Percentiles rank a stretch among this genome's conserved stretches.
Conservation (phyloP, 129 eudicot species). For the Pulicaria dysenterica region DNA sequence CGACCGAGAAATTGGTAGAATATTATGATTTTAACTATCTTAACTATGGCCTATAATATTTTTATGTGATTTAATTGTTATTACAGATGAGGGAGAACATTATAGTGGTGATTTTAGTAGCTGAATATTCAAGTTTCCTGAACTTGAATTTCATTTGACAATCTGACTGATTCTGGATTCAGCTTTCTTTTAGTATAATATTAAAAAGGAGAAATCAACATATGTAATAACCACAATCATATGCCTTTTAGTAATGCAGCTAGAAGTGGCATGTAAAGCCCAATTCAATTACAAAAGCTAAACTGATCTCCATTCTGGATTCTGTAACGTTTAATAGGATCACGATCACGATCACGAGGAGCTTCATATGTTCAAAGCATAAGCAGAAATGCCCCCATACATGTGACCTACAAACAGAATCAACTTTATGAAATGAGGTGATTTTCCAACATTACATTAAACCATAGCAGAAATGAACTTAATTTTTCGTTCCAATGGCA, state of each 20-base stretch:
- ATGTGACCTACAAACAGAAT: conserved; percentile 53
- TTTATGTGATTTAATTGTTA: no score
- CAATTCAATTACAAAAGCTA: neutral
- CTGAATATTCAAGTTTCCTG: no score
- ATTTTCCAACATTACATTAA: neutral
- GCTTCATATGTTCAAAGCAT: conserved; percentile 60
- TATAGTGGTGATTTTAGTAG: no score
- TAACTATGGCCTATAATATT: no score
- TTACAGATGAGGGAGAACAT: no score
- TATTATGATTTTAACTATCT: no score
- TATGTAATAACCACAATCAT: neutral
- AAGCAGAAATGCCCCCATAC: conserved; percentile 83
- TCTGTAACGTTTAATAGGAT: conserved; percentile 48
- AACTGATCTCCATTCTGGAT: conserved; percentile 81
- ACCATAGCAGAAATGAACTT: neutral
- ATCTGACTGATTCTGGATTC: neutral
- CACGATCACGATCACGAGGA: conserved; percentile 49
- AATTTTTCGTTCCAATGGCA: neutral
- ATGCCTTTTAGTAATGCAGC: neutral
- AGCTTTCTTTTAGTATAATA: neutral
- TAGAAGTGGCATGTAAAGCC: neutral
- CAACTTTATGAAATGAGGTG: neutral
- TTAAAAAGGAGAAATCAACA: neutral
- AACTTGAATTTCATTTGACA: neutral
- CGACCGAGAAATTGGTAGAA: no score